Evolutionary conservation across 495 filamentous ascomycete species (phyloP), one percentile per base, ranked within the genome.

Genomic region (Xylaria nigripes): DNA sequence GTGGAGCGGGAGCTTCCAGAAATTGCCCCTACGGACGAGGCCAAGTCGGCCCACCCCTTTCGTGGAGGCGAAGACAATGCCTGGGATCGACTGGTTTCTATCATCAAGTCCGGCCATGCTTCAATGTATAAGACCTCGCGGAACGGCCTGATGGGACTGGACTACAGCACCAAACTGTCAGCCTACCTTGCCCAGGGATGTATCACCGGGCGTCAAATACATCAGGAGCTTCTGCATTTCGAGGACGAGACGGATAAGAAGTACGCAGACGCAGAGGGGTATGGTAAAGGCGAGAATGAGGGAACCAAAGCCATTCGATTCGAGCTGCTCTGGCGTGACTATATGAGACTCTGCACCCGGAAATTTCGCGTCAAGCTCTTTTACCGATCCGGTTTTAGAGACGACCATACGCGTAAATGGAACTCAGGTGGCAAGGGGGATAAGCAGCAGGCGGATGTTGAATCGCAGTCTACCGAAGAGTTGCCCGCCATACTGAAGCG

Each of bases 251-350:
- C 76, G n/a, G 65, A 71, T 23, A 53, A 66, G 30, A 54, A 49
- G 2, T 66, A 65, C 6, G 50, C 57, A 12, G 49, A 63, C 3
- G 67, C 68, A 3, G 49, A 63, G 2, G 83, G 80, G 7, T 86
- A 78, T 50, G 83, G 80, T 9, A 70, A 80, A 21, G 86, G 85
- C 3, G 81, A 87, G 59, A 85, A 80, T 61, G 77, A 80, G 46
- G 86, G 86, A n/a, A 86, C 83, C 0, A 72, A 72, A n/a, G 71
- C 67, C 3, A 72, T 89, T 8, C 79, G 86, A 1, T 84, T 86
- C 51, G 83, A 90, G 56, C 72, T 90, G 0, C 70, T 89, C 0
- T 89, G 85, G 84, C 73, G 85, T 4, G 86, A 89, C 67, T 89
- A 89, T 67, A 87, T 89, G 78, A 73, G 82, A 0, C 76, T 90